Evolutionary conservation across 1,139 yeast genomes (phyloP), one percentile per base, ranked within the genome.

Genomic region (Petasospora fabianii): DNA sequence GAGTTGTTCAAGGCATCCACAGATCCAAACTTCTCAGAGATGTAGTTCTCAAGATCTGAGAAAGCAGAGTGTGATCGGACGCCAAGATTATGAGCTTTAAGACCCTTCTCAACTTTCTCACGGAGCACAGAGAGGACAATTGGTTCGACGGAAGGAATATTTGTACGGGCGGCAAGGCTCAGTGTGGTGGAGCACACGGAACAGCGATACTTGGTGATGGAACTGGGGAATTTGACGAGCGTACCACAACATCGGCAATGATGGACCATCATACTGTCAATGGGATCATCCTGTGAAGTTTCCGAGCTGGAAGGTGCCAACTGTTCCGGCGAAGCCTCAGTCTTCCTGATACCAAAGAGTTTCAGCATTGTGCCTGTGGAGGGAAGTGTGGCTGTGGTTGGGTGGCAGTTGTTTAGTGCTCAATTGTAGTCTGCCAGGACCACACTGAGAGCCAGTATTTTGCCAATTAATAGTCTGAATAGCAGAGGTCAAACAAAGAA

Each of bases 201-300:
- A 51, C 94, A 84, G 43, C 71, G 69, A 56, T 75, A 77, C 49
- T 76, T 77, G 9, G 56, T 42, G 2, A 72, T 64, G 8, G 56
- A 56, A 6, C 59, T 59, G 0, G 83, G 80, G 47, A 74, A 70
- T 11, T 73, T 67, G 27, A 82, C 58, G 6, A 71, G 53, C 0
- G 79, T 73, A 1, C 83, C 84, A 61, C 95, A 84, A 55, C 94
- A 84, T 7, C 58, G 51, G 45, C 77, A 71, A 11, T 33, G 43
- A 26, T 41, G 47, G 10, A 55, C 37, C 3, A 42, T 26, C 19
- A 27, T 14, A 19, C 30, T 27, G 10, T 35, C 35, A 6, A 19
- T n/a, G 5, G 10, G 16, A 5, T 26, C 28, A 5, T n/a, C 12
- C 13, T 12, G 12, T 6, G 26, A 10, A 5, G 26, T 22, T 11